Evolutionary conservation across 352 stramenopile genomes (phyloP).

Genomic region (Albugo laibachii): DNA sequence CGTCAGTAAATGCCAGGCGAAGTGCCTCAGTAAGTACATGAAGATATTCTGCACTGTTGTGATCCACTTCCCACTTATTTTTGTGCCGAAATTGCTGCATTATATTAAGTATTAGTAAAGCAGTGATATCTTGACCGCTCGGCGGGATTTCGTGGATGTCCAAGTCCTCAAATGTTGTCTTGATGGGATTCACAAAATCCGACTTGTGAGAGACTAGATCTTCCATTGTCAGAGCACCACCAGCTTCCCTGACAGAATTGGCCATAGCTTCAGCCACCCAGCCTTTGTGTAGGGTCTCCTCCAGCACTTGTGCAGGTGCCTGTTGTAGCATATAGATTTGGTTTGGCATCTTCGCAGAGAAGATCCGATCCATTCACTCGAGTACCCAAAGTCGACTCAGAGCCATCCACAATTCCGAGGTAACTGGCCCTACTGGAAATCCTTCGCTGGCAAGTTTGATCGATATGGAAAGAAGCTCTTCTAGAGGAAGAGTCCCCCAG

Average conservation of each 20-base stretch:
- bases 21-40: conserved; percentile 87
- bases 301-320: conserved; percentile 67
- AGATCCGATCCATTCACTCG: too few relatives aligned
- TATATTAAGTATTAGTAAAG: conserved; percentile 87
- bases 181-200: conserved; percentile 84
- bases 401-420: conserved; percentile 67
- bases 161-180: conserved; percentile 62
- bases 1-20: conserved; percentile 85
- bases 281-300: conserved; percentile 76
- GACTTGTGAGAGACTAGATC: conserved; percentile 80
- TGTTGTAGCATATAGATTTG: conserved; percentile 79
- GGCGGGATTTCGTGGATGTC: conserved; percentile 89
- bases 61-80: conserved; percentile 8
- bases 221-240: conserved; percentile 48
- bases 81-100: conserved; percentile 31
- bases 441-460: conserved; percentile 82
- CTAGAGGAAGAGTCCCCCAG: conserved; percentile 73
- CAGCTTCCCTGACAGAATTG: conserved; percentile 32
- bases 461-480: conserved; percentile 75
- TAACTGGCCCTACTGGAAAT: conserved; percentile 84
- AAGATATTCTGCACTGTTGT: conserved; percentile 54
- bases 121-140: conserved; percentile 91
- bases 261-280: conserved; percentile 79
- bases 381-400: conserved; percentile 11
- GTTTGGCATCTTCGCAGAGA: conserved; percentile 13